These are phyloP conservation scores for Usnea hakonensis DNA, from an alignment of 495 filamentous ascomycete species.

Conservation along the genomic window DNA sequence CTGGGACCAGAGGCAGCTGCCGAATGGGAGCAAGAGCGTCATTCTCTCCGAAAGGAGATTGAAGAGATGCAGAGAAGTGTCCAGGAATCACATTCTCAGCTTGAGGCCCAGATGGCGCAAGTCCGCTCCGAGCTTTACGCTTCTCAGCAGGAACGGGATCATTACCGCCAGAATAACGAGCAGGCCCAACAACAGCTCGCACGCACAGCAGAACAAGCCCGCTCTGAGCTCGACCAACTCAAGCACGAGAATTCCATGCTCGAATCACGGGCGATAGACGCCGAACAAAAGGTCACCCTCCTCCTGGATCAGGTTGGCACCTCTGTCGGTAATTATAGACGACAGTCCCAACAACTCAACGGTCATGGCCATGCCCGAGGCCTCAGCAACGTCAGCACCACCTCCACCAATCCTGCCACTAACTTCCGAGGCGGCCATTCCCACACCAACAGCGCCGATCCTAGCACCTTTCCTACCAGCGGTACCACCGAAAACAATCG, in stretches of 20 bases:
- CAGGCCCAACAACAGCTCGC: conserved; percentile 52
- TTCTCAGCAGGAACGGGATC: conserved; percentile 60
- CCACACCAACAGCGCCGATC: conserved; percentile 31
- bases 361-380: conserved; percentile 26
- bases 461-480: conserved; percentile 22
- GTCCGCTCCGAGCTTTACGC: conserved; percentile 59
- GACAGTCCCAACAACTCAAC: conserved; percentile 55
- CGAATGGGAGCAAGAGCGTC: conserved; percentile 74
- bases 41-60: conserved; percentile 56
- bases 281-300: conserved; percentile 85
- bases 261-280: conserved; percentile 75
- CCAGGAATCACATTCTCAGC: conserved; percentile 50
- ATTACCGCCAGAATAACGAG: conserved; percentile 47
- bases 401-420: conserved; percentile 22
- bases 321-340: conserved; percentile 89
- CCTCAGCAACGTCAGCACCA: conserved; percentile 33
- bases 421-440: conserved; percentile 14
- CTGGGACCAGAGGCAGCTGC: conserved; percentile 39
- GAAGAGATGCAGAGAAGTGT: conserved; percentile 59
- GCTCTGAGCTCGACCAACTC: conserved; percentile 67
- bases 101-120: conserved; percentile 63
- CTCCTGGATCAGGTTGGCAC: conserved; percentile 89
- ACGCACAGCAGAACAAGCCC: conserved; percentile 46
- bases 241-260: conserved; percentile 72
- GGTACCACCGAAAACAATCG: conserved; percentile 51